Base-by-base conservation (phyloP, 2,329 filamentous ascomycete genomes). In the Sporothrix brunneoviolacea region DNA sequence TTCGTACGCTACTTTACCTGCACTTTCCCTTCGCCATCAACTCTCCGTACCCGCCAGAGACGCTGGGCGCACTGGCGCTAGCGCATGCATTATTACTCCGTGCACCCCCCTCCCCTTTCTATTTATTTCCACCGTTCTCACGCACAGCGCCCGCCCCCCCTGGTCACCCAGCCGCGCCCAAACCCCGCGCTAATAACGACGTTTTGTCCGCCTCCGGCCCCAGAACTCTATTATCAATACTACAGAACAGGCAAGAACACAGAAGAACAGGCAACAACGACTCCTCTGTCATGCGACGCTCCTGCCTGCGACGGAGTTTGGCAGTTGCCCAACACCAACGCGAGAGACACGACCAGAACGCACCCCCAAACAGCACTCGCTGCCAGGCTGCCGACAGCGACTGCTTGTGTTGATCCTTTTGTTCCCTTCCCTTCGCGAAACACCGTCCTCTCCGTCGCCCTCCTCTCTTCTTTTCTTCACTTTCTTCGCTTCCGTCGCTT, bases 141-240 rank as follows among this genome's bases (percentile, higher is more conserved):
- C 24, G 8, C 16, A 30, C 44, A 37, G 32, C 24, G 33, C 43
- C 28, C 38, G 22, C 21, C 24, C 47, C 38, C 51, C 51, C 47
- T 28, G 28, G 33, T 38, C 39, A 27, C 33, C 51, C 41, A 33
- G 33, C 48, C 41, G 35, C 36, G 50, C 52, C 49, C 41, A 39
- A 46, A 56, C 52, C 50, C 52, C 52, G 54, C 54, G 52, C 54
- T 52, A 56, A 45, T 22, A 45, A 32, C n/a, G 43, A 35, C 45
- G 32, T 36, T 45, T 30, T 53, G 30, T 21, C 43, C 36, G 33
- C 41, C 52, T 16, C 40, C 32, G 33, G 51, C 35, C 45, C 48
- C 35, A 41, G 35, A 55, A 55, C 45, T 50, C 46, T 54, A 54
- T 52, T 54, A 56, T 52, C 52, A 50, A 52, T 52, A 56, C 46